Conservation (phyloP, 139 green algal species). For the Prasinococcaceae sp. region DNA sequence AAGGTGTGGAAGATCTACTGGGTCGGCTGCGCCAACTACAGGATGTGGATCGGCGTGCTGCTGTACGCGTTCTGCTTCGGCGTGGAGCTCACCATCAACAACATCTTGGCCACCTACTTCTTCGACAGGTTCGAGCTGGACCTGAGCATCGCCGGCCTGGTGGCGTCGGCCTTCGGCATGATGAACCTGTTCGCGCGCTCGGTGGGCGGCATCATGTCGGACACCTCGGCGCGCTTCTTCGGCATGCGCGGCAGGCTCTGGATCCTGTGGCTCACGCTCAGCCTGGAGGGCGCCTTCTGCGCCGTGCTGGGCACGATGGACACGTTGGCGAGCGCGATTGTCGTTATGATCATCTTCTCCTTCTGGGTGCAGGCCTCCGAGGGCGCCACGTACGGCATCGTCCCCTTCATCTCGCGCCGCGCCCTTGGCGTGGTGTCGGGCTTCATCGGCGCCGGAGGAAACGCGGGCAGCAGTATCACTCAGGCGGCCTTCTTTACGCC, state of each 20-base stretch:
- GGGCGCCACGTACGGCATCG: conserved; percentile 57
- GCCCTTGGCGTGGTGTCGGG: conserved; percentile 70
- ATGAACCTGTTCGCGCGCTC: conserved; percentile 80
- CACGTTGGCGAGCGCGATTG: conserved; percentile 51
- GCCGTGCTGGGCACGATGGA: conserved; percentile 54
- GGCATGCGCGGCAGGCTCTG: conserved; percentile 64
- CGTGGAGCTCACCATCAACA: conserved; percentile 69
- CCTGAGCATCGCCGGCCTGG: conserved; percentile 36
- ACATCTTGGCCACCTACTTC: conserved; percentile 55
- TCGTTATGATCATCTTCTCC: conserved; percentile 68
- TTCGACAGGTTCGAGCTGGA: conserved; percentile 44
- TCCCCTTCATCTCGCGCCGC: conserved; percentile 72
- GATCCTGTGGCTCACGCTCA: conserved; percentile 39
- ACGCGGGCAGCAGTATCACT: conserved; percentile 68
- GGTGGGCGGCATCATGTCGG: conserved; percentile 40
- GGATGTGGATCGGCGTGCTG: conserved; percentile 48
- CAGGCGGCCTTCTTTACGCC: conserved; percentile 1
- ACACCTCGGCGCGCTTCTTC: conserved; percentile 26
- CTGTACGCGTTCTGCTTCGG: conserved; percentile 58
- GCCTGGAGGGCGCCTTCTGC: conserved; percentile 55
- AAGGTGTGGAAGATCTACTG: conserved; percentile 8
- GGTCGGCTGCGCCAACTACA: conserved; percentile 34
- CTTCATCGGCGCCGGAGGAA: conserved; percentile 78
- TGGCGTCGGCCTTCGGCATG: conserved; percentile 52
- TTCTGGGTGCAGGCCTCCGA: conserved; percentile 46